Percentiles rank a stretch among this genome's conserved stretches.
These are phyloP conservation scores for Cnidoscolus chayamansa DNA, from an alignment of 441 rosid genomes.

Conservation along the genomic window DNA sequence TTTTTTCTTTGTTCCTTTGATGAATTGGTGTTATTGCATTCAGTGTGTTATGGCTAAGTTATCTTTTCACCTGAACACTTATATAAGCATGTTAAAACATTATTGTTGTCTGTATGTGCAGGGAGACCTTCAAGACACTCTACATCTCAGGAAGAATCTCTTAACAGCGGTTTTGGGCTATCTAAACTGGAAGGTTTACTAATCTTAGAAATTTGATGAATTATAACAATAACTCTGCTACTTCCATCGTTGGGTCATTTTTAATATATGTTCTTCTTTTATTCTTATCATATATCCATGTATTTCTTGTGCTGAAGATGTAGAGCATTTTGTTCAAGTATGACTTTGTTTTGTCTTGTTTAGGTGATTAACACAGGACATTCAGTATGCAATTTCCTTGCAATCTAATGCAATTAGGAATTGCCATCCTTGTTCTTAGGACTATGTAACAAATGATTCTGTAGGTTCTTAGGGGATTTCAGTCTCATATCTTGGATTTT, in stretches of 20 bases:
- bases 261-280: neutral
- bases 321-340: neutral
- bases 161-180: slow-evolving; percentile 58
- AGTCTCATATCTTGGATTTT: neutral
- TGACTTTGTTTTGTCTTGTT: neutral
- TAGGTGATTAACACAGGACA: slow-evolving; percentile 1
- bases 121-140: slow-evolving; percentile 78
- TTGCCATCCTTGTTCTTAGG: neutral
- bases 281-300: slow-evolving; percentile 1
- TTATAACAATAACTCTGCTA: neutral
- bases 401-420: neutral
- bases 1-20: slow-evolving; percentile 10
- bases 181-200: slow-evolving; percentile 68
- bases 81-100: neutral
- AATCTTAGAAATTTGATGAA: slow-evolving; percentile 12
- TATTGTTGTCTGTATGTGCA: slow-evolving; percentile 29
- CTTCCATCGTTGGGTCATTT: neutral
- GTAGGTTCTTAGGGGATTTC: neutral
- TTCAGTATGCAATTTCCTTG: neutral
- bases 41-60: neutral
- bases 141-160: slow-evolving; percentile 78
- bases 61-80: neutral
- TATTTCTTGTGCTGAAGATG: neutral
- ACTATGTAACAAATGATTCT: neutral
- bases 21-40: neutral